Evolutionary conservation across 495 filamentous ascomycete genomes (phyloP), one percentile per base, ranked within the genome.

Genomic region (Podospora appendiculata): DNA sequence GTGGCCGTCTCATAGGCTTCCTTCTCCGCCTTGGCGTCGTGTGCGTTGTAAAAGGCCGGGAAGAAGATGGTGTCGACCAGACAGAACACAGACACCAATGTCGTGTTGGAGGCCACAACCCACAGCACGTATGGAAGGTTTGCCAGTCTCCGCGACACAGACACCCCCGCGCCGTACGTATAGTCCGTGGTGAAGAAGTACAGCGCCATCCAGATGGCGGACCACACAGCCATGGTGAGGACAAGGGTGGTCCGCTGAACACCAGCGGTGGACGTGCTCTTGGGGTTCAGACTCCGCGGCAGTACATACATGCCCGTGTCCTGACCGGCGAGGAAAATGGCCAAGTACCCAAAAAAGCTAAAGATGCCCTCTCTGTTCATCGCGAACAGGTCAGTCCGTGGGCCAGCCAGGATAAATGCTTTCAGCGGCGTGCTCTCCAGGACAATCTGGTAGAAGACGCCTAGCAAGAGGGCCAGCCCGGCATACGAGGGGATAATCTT

Each of bases 51-150:
- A 19, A 85, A 76, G 4, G 72, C 69, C 0, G 88, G 88, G 65
- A 95, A 96, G 62, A 87, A 83, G 0, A 88, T 41, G 13, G 76
- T 81, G 64, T 97, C 92, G 12, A 90, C 76, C 34, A 81, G 59
- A 61, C 83, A 89, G 64, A 91, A 96, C 5, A 84, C 70, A 4
- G 87, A 73, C 14, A 99, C 68, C 63, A 96, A 88, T 7, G 70
- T 73, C 49, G 79, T 85, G 65, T 97, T 99, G 76, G 90, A 97
- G 6, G 89, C 84, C 11, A 82, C 73, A 13, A 94, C 85, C 92
- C 92, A 99, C 45, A 96, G 71, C 34, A 96, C 72, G 61, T 99
- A 99, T 0, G 93, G 90, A 48, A 96, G 80, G 62, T 97, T 97
- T 8, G 93, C 93, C 14, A 99, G 70, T 10, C 93, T 82, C 32